Conservation (phyloP, 768 basidiomycete species). For the Paxillus ammoniavirescens region DNA sequence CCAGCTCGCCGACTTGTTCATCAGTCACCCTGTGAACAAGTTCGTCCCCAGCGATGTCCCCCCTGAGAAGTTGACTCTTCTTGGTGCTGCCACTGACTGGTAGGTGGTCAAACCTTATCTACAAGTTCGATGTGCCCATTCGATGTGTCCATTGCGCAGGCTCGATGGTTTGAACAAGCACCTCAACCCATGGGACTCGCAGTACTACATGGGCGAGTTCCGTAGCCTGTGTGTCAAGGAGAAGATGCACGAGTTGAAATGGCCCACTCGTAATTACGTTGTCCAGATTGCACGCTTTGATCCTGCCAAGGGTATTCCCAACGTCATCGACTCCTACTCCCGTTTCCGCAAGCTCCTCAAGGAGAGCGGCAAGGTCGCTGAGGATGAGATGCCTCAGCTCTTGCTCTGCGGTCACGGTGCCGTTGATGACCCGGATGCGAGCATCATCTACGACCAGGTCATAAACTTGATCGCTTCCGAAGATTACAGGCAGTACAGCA, state of each 20-base stretch:
- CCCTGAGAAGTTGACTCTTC: constrained; percentile 61
- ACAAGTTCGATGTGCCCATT: background rate
- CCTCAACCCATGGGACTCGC: constrained; percentile 74
- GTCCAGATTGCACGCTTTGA: constrained; percentile 95
- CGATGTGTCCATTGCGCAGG: constrained; percentile 36
- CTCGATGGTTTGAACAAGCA: constrained; percentile 96
- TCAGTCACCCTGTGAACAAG: constrained; percentile 92
- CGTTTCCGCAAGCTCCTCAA: constrained; percentile 72
- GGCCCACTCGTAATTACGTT: constrained; percentile 83
- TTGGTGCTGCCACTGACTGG: constrained; percentile 88
- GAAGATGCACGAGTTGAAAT: constrained; percentile 75
- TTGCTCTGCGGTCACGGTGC: constrained; percentile 88
- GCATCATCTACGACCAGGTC: constrained; percentile 83
- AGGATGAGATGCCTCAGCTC: constrained; percentile 65
- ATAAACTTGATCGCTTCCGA: constrained; percentile 56
- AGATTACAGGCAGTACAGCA: constrained; percentile 49
- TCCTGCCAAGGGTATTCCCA: constrained; percentile 79
- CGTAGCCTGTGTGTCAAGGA: constrained; percentile 71
- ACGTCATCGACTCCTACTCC: constrained; percentile 85
- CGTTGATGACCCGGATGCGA: constrained; percentile 94
- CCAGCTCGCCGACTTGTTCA: constrained; percentile 84
- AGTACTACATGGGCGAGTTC: constrained; percentile 90
- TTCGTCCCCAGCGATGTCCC: constrained; percentile 90
- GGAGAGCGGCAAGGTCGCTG: constrained; percentile 40
- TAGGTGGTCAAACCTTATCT: constrained; percentile 36